Evolutionary conservation across 306 rosid species (phyloP), one percentile per base, ranked within the genome.

Genomic region (Begonia fuchsioides): DNA sequence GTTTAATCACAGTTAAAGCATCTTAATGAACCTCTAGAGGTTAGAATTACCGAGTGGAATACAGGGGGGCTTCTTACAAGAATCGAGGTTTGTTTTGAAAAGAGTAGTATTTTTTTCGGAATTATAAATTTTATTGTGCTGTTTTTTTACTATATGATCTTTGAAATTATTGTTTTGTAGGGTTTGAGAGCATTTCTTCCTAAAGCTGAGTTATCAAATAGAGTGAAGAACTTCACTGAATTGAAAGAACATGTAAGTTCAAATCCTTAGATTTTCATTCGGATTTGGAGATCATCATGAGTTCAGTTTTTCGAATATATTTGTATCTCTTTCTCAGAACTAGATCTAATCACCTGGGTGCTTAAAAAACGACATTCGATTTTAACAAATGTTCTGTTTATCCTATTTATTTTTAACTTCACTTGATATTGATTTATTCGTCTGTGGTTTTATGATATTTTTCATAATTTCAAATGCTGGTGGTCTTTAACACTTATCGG

Each of bases 141-240:
- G 10, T 43, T 47, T 51, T 32, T 51, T 19, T 54, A 20, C 6
- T 26, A 52, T 15, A 53, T 55, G 20, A 55, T 44, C 55, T 62
- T 32, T 6, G 35, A 26, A 19, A 39, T 17, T 59, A 61, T 65
- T 20, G 41, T 12, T 64, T 61, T 55, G 54, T 82, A 90, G 98
- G 98, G 98, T 50, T 62, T 81, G 69, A 73, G 95, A 44, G 95
- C 92, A 64, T 90, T 85, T 60, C 66, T 90, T 60, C 94, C 98
- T 32, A 90, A 85, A 70, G 70, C 81, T 13, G 98, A 85, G 69
- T 81, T 90, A 58, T 49, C 77, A 67, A 85, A 66, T 48, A 72
- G 74, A 79, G 81, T 68, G 55, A 75, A 79, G 65, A 79, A 60
- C 74, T 75, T 85, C 67, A 67, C 94, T 11, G 95, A 90, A 44